These are phyloP conservation scores for Scheffersomyces cryptocercus DNA, from an alignment of 1,139 yeast species.

Conservation along the genomic window DNA sequence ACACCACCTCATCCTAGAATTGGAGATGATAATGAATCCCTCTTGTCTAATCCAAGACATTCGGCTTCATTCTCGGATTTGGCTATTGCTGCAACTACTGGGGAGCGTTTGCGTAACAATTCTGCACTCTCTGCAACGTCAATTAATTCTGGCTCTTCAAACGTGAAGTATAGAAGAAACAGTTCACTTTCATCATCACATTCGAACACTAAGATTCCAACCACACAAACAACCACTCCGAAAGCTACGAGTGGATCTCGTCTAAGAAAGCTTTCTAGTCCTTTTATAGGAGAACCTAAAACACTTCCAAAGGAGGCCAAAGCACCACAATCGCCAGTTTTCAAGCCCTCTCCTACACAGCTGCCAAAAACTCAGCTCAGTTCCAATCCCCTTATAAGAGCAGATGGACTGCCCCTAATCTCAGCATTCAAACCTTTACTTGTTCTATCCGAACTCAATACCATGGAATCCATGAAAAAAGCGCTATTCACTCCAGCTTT, in stretches of 20 bases:
- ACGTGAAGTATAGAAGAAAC: conserved; percentile 11
- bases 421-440: conserved; percentile 23
- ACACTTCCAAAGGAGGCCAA: background rate
- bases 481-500: conserved; percentile 31
- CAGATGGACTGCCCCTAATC: conserved; percentile 1
- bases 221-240: conserved; percentile 2
- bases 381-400: conserved; percentile 8
- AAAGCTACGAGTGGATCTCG: conserved; percentile 10
- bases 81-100: background rate
- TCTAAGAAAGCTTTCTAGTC: conserved; percentile 14
- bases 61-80: conserved; percentile 1
- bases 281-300: conserved; percentile 10
- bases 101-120: conserved; percentile 6
- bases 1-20: background rate
- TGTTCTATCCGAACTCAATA: conserved; percentile 28
- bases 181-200: conserved; percentile 12
- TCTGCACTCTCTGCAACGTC: conserved; percentile 9
- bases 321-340: background rate
- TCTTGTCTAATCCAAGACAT: background rate
- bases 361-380: conserved; percentile 1
- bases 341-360: conserved; percentile 1
- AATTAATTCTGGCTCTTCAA: conserved; percentile 2
- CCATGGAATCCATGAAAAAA: conserved; percentile 20
- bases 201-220: conserved; percentile 4
- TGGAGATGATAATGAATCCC: background rate